phyloP scores from a whole-genome alignment of 176 grass and related monocot genomes.

The Rhynchospora pubera region DNA sequence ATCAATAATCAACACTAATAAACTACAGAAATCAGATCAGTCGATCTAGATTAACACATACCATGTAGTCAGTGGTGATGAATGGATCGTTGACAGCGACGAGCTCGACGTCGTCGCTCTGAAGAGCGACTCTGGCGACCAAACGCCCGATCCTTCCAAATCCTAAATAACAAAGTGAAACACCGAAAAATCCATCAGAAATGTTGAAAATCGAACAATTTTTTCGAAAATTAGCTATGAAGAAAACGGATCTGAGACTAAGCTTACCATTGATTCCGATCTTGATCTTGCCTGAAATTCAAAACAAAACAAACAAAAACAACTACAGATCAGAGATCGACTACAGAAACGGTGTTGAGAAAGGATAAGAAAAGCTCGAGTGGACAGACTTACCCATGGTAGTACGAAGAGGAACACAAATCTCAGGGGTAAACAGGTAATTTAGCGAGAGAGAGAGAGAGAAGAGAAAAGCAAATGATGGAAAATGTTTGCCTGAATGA shows the following conservation, averaged over 20 bases:
- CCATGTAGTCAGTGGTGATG: conserved; percentile 64
- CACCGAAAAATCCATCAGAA: background rate
- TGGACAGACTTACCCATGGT: conserved; percentile 32
- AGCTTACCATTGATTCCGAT: conserved; percentile 63
- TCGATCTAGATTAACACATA: conserved; percentile 16
- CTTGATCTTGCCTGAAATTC: conserved; percentile 45
- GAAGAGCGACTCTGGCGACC: conserved; percentile 49
- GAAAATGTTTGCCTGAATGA: background rate
- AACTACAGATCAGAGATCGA: conserved; percentile 16
- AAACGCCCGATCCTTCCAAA: conserved; percentile 57
- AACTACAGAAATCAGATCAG: background rate
- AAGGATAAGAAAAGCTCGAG: background rate
- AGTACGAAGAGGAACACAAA: background rate
- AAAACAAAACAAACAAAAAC: conserved; percentile 17
- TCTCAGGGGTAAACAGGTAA: background rate
- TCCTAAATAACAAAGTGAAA: conserved; percentile 22
- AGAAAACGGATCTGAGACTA: background rate
- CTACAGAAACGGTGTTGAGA: background rate
- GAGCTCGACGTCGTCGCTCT: conserved; percentile 51
- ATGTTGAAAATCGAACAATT: background rate
- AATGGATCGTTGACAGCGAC: conserved; percentile 58
- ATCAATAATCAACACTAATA: background rate
- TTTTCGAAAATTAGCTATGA: background rate
- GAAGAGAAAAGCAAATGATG: conserved; percentile 8
- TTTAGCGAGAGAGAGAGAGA: background rate